Evolutionary conservation across 2,329 filamentous ascomycete genomes (phyloP), one percentile per base, ranked within the genome.

Genomic region (Colletotrichum somersetense): DNA sequence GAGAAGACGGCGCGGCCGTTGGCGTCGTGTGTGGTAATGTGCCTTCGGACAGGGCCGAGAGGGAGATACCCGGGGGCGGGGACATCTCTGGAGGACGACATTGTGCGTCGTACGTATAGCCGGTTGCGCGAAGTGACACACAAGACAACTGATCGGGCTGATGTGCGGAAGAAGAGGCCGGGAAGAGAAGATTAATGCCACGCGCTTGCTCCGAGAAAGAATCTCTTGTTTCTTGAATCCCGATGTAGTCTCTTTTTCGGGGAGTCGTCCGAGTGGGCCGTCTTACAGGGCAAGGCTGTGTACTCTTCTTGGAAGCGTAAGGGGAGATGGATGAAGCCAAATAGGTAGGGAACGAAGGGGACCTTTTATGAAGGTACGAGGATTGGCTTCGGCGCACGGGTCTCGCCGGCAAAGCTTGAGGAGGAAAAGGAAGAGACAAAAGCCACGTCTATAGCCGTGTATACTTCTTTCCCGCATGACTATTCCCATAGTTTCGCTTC

Each of bases 21-120:
- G 35, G 72, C 64, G 50, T 79, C 73, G 56, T 80, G 78, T 0
- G 76, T 75, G 20, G 78, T 79, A 61, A 78, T 77, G 50, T 73
- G 71, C 38, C 71, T 56, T 35, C 46, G 48, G 20, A 73, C 67
- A 33, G 67, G 71, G 52, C 67, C 67, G 61, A 71, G 52, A 38
- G 71, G 71, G n/a, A 66, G 56, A 7, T 73, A 62, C 26, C 40
- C 68, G 23, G 48, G 26, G 38, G 62, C 53, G 23, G 62, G 40
- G 40, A 55, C 20, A 33, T 65, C 52, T 46, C 58, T 66, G 40
- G 55, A 55, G 38, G 69, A 72, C 44, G 69, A 48, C 69, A 72
- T 72, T 3, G 12, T 20, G 44, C 38, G 44, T 14, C 16, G 59
- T 40, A 23, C 4, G 33, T 40, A 14, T 23, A 16, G 5, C 2